phyloP scores from a whole-genome alignment of 2,329 filamentous ascomycete genomes.

The Plectosphaerella sp. region DNA sequence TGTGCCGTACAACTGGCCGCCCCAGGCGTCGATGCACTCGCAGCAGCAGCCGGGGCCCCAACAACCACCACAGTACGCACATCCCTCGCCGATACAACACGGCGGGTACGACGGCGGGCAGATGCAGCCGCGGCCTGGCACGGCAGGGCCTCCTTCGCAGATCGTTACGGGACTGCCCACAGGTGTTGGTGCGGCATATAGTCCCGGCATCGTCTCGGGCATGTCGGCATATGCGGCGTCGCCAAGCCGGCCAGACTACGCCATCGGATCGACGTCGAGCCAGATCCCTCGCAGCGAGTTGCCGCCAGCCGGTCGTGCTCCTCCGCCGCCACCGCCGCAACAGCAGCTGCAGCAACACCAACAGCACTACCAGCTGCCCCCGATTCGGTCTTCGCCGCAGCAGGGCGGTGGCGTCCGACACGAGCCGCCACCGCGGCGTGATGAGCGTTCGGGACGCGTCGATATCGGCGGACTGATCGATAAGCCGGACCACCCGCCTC shows the following conservation, averaged over 20 bases:
- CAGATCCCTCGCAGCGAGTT: slow-evolving; percentile 51
- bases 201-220: slow-evolving; percentile 34
- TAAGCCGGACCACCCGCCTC: slow-evolving; percentile 38
- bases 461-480: slow-evolving; percentile 61
- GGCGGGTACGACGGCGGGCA: slow-evolving; percentile 40
- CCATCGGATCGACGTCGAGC: slow-evolving; percentile 39
- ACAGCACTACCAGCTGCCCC: slow-evolving; percentile 40
- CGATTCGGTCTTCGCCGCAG: slow-evolving; percentile 37
- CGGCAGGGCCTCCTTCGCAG: slow-evolving; percentile 22
- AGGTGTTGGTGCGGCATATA: slow-evolving; percentile 31
- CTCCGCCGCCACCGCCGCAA: slow-evolving; percentile 18
- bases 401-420: slow-evolving; percentile 12
- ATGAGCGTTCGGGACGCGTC: slow-evolving; percentile 49
- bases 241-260: slow-evolving; percentile 38
- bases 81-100: slow-evolving; percentile 40
- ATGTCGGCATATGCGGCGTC: slow-evolving; percentile 42
- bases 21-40: slow-evolving; percentile 20
- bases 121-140: slow-evolving; percentile 21
- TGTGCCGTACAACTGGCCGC: slow-evolving; percentile 35
- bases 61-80: slow-evolving; percentile 23
- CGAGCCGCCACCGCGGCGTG: slow-evolving; percentile 31
- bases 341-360: slow-evolving; percentile 21
- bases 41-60: background rate
- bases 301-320: slow-evolving; percentile 23
- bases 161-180: slow-evolving; percentile 33